Evolutionary conservation across 352 stramenopile genomes (phyloP), one percentile per base, ranked within the genome.

Genomic region (Phytophthora cajani): DNA sequence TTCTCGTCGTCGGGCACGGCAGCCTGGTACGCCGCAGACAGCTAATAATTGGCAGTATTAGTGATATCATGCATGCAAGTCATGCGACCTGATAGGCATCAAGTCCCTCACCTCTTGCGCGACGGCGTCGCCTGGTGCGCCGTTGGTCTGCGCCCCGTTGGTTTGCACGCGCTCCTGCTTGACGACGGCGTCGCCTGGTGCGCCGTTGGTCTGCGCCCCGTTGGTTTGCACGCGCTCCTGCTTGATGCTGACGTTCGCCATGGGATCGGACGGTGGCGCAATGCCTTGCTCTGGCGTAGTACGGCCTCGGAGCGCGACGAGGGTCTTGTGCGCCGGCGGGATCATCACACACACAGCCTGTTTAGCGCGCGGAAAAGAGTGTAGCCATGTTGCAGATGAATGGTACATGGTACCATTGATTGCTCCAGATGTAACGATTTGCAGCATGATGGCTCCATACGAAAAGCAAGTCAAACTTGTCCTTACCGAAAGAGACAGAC

Each of bases 161-260:
- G 27, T 17, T 5, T 10, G 14, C 42, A 69, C 42, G 19, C n/a
- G 27, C 44, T 72, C 69, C 36, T 75, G 42, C 46, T 72, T 72
- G 50, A 72, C n/a, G n/a, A n/a, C n/a, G n/a, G n/a, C n/a, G n/a
- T 54, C 46, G 9, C 40, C 38, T 54, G 30, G 27, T 17, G 44
- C 27, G 6, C 16, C 40, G n/a, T 51, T 56, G 10, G n/a, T 11
- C 23, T 38, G 33, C 5, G 53, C 8, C n/a, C 12, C 46, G 19
- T 42, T 71, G 49, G 27, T 17, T 5, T 10, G 14, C 42, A 69
- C 42, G 19, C n/a, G 27, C 44, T 72, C 69, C 36, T 75, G 42
- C 46, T 72, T 72, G 50, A 72, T 69, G n/a, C 14, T 49, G 5
- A 71, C 44, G 62, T 71, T 36, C 2, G 56, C 19, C 62, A 71